A percentile compares a stretch with the other conserved stretches of the same genome.
Conservation (phyloP, 2,329 filamentous ascomycete genomes). For the Beauveria varroae region DNA sequence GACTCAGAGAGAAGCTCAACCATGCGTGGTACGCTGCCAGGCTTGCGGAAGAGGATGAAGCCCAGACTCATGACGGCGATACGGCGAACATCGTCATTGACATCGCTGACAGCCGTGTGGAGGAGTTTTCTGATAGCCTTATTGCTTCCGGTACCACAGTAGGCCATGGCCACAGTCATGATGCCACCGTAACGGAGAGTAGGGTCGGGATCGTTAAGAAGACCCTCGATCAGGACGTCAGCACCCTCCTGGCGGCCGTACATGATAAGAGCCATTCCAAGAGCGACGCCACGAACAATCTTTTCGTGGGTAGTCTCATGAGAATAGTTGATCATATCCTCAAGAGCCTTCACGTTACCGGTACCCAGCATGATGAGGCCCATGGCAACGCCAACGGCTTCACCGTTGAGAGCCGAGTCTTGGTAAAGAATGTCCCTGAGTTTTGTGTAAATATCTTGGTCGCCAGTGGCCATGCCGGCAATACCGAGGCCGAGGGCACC, state of each 20-base stretch:
- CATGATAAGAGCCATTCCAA: constrained; percentile 98
- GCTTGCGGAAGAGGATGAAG: constrained; percentile 97
- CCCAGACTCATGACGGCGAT: constrained; percentile 96
- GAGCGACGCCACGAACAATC: constrained; percentile 88
- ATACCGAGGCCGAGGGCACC: constrained; percentile 92
- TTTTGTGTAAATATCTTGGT: constrained; percentile 83
- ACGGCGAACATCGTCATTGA: constrained; percentile 92
- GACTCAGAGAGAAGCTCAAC: constrained; percentile 96
- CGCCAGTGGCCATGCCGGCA: constrained; percentile 93
- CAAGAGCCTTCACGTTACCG: constrained; percentile 86
- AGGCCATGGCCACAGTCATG: constrained; percentile 95
- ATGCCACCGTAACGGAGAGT: constrained; percentile 94
- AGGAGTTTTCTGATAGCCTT: constrained; percentile 95
- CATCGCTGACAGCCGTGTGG: constrained; percentile 94
- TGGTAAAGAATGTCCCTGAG: constrained; percentile 83
- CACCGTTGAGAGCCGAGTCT: constrained; percentile 92
- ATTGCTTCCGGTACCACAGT: constrained; percentile 96
- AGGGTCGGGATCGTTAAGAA: constrained; percentile 88
- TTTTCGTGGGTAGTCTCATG: constrained; percentile 99
- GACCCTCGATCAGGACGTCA: constrained; percentile 87
- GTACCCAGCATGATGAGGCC: constrained; percentile 97
- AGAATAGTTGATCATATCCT: constrained; percentile 96
- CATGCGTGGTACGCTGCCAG: constrained; percentile 95
- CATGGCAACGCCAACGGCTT: constrained; percentile 93
- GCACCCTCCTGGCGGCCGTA: constrained; percentile 91